phyloP scores from a whole-genome alignment of 2,329 filamentous ascomycete species.

The Allantophomopsis lycopodina region DNA sequence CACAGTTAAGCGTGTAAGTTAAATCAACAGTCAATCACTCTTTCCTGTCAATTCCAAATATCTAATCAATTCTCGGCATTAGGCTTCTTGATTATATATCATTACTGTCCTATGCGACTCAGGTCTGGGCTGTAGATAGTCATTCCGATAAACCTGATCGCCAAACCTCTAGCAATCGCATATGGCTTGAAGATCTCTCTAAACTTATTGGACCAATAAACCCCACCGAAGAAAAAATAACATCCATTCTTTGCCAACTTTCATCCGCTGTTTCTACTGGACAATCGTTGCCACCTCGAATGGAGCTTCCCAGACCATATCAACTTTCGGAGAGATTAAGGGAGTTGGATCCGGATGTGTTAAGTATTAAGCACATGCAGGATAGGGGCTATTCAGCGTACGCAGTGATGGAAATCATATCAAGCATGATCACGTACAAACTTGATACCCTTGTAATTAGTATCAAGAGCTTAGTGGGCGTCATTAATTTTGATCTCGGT shows the following conservation, averaged over 20 bases:
- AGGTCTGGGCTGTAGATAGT: conserved; percentile 1
- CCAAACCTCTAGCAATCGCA: not conserved
- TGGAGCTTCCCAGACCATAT: conserved; percentile 1
- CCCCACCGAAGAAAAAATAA: conserved; percentile 1
- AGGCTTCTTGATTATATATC: conserved; percentile 2
- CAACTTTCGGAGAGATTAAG: conserved; percentile 1
- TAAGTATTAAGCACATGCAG: conserved; percentile 1
- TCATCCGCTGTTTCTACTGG: conserved; percentile 1
- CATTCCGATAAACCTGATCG: not conserved
- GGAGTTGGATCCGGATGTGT: conserved; percentile 1
- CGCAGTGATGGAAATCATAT: conserved; percentile 1
- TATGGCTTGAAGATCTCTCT: conserved; percentile 1
- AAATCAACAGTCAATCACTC: not conserved
- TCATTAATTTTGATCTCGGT: not conserved
- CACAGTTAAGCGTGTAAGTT: conserved; percentile 1
- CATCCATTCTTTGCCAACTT: conserved; percentile 1
- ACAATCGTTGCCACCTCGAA: not conserved
- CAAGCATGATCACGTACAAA: conserved; percentile 1
- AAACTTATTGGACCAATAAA: conserved; percentile 1
- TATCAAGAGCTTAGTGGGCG: conserved; percentile 1
- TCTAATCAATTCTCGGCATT: not conserved
- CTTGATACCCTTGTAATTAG: not conserved
- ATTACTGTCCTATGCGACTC: conserved; percentile 1
- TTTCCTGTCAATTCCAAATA: not conserved
- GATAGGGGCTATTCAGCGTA: conserved; percentile 1